Base-by-base conservation (phyloP, 2,329 filamentous ascomycete genomes). In the Cercospora janseana region DNA sequence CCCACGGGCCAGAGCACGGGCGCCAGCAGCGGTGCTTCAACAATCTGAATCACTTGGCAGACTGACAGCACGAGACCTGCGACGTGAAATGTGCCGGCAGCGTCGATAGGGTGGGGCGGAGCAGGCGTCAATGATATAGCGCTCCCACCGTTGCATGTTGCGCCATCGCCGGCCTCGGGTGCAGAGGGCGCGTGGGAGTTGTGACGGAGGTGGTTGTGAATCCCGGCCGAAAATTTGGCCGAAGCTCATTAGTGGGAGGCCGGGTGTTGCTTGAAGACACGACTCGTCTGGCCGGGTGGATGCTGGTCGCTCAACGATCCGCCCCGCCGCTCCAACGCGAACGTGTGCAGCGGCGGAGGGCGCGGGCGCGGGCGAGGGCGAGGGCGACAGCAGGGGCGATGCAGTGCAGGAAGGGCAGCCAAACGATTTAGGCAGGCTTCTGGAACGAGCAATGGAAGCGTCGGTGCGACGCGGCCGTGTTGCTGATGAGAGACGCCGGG, bases 371-470 rank as follows among this genome's bases (percentile, higher is more conserved):
- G 35, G 12, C 10, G 15, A 24, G 21, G 12, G 6, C 10, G 10
- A n/a, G 20, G 3, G 27, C 34, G 34, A 12, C 34, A 21, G 34
- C 16, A 20, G 16, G 18, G 34, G 16, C 34, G 34, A 20, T 20
- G 34, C 16, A 37, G 32, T 37, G 16, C 18, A 21, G 16, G n/a
- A 16, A n/a, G 12, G 32, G 16, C 13, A 9, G 21, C 35, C 26
- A 40, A 40, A 40, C 35, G 35, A 40, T 26, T 40, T n/a, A 13
- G 35, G 35, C 35, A 40, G 35, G 35, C 35, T 40, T 40, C 35
- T 40, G 20, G 35, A 40, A 40, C 35, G 16, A 24, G 13, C 35
- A 15, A 40, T 40, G 20, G 35, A 40, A 40, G 35, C 10, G 20
- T 40, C 21, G 12, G 7, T n/a, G 34, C 34, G 16, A 37, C 34